Evolutionary conservation across 2,329 filamentous ascomycete species (phyloP).

Genomic region (Pestalotiopsis sp.): DNA sequence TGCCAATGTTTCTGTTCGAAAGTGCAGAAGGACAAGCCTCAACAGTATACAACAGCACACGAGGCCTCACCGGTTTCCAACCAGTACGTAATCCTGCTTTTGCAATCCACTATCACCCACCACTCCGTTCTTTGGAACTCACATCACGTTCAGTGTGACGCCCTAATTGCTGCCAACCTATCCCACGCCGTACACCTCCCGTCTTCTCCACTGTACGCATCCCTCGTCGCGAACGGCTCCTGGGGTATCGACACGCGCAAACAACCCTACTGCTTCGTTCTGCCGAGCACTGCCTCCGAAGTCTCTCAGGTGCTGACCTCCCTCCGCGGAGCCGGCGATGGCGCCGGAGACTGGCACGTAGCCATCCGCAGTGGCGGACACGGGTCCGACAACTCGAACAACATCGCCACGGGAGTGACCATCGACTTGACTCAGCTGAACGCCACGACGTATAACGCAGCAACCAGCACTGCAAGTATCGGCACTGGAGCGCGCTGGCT

Average conservation of each 20-base stretch:
- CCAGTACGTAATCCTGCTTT: neutral
- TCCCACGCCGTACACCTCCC: neutral
- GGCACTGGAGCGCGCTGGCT: slow-evolving; percentile 21
- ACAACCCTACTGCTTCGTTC: neutral
- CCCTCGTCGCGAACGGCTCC: neutral
- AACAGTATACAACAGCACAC: neutral
- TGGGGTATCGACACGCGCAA: neutral
- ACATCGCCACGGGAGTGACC: slow-evolving; percentile 44
- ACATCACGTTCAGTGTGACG: neutral
- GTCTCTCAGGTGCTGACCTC: neutral
- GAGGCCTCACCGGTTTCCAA: neutral
- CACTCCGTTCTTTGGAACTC: neutral
- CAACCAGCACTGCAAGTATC: neutral
- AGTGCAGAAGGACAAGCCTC: neutral
- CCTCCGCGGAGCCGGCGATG: neutral
- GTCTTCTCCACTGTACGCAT: neutral
- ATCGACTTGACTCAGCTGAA: slow-evolving; percentile 46
- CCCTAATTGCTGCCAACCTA: neutral
- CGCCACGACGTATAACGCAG: slow-evolving; percentile 29
- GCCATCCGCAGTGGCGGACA: slow-evolving; percentile 56
- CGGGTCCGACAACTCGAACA: slow-evolving; percentile 45
- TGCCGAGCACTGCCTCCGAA: neutral
- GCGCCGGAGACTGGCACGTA: slow-evolving; percentile 38
- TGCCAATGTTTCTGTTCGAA: neutral
- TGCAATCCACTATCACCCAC: neutral